phyloP scores from a whole-genome alignment of 1,139 yeast genomes.

The Pichia inconspicua region DNA sequence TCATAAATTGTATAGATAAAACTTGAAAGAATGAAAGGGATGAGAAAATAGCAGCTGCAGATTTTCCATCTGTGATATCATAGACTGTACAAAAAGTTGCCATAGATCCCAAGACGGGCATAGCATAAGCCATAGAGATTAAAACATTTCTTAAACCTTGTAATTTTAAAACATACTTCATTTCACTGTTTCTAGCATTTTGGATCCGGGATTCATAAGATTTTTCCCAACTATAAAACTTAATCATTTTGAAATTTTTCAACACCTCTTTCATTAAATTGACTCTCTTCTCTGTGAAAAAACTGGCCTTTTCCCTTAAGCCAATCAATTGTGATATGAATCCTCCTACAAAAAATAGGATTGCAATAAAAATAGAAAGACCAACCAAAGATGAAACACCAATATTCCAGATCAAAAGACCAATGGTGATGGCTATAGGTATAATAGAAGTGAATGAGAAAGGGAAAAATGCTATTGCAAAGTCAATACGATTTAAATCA shows the following conservation, averaged over 20 bases:
- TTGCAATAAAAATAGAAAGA: conserved; percentile 41
- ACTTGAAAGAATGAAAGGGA: conserved; percentile 70
- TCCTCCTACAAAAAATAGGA: conserved; percentile 26
- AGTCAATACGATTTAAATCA: conserved; percentile 69
- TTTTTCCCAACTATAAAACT: conserved; percentile 45
- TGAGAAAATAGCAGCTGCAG: conserved; percentile 71
- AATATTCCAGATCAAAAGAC: conserved; percentile 56
- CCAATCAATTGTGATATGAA: conserved; percentile 34
- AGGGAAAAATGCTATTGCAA: conserved; percentile 68
- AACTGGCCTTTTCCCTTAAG: conserved; percentile 39
- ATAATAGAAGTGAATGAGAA: conserved; percentile 56
- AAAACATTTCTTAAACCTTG: conserved; percentile 37
- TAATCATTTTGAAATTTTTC: conserved; percentile 39
- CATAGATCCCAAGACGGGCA: conserved; percentile 41
- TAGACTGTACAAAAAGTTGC: conserved; percentile 64
- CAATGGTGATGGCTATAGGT: conserved; percentile 50
- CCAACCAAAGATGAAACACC: conserved; percentile 72
- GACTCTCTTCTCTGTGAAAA: conserved; percentile 39
- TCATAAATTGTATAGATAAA: conserved; percentile 42
- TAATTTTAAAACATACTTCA: conserved; percentile 34
- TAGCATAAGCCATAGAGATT: conserved; percentile 36
- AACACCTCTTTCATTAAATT: conserved; percentile 38
- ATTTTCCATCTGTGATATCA: conserved; percentile 40
- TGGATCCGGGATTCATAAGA: conserved; percentile 36
- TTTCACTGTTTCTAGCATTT: conserved; percentile 35